Percentiles rank a stretch among this genome's conserved stretches.
Conservation (phyloP, 2,329 filamentous ascomycete species). For the Diaporthe sp. region DNA sequence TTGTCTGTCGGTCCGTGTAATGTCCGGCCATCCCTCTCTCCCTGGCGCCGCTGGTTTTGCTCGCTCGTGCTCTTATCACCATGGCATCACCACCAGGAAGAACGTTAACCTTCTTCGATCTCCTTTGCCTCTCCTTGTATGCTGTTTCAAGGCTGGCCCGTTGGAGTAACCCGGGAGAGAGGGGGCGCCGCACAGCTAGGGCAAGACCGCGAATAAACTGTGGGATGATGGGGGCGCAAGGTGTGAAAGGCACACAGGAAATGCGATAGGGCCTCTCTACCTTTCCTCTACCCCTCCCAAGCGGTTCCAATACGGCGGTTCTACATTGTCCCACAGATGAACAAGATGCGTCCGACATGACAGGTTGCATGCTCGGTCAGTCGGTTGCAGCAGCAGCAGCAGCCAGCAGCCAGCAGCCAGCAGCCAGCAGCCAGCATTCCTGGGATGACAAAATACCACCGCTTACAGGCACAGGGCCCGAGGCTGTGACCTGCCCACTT, state of each 20-base stretch:
- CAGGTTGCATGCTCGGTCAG: conserved; percentile 30
- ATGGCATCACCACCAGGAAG: conserved; percentile 11
- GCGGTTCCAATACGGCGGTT: neutral
- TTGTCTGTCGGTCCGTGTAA: neutral
- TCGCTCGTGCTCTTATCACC: neutral
- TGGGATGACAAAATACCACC: neutral
- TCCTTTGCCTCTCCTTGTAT: neutral
- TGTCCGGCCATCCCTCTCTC: neutral
- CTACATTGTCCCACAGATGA: conserved; percentile 26
- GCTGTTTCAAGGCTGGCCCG: conserved; percentile 13
- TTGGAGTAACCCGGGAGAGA: conserved; percentile 1
- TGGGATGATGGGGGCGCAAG: neutral
- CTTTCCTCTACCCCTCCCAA: neutral
- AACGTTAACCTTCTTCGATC: neutral
- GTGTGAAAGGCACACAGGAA: conserved; percentile 9
- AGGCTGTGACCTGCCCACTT: conserved; percentile 6
- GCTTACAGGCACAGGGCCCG: neutral
- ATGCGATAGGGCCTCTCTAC: conserved; percentile 21
- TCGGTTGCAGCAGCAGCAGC: neutral
- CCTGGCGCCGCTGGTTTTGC: neutral
- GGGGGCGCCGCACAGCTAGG: conserved; percentile 10
- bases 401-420: conserved; percentile 8
- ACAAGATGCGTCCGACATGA: conserved; percentile 39
- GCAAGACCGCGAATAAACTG: conserved; percentile 17
- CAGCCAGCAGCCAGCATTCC: conserved; percentile 1